phyloP scores from a whole-genome alignment of 176 grass and related monocot genomes.

The Hordeum vulgare region MorexV3_pseudomolecules_assembly NC_058524.1:547915104-547915603 shows the following conservation, averaged over 20 bases:
- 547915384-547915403: slow-evolving; percentile 56
- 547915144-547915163: slow-evolving; percentile 50
- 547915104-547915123: slow-evolving; percentile 95
- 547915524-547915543: background rate
- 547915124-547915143: slow-evolving; percentile 81
- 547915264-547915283: slow-evolving; percentile 73
- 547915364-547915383: slow-evolving; percentile 55
- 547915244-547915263: slow-evolving; percentile 90
- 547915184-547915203: slow-evolving; percentile 67
- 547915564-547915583: background rate
- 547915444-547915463: slow-evolving; percentile 16
- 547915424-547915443: slow-evolving; percentile 70
- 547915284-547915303: slow-evolving; percentile 10
- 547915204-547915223: slow-evolving; percentile 92
- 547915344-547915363: slow-evolving; percentile 42
- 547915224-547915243: slow-evolving; percentile 82
- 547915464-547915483: background rate
- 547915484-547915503: background rate
- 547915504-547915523: background rate
- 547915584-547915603: background rate
- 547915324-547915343: background rate
- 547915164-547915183: slow-evolving; percentile 65
- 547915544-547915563: background rate
- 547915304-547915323: slow-evolving; percentile 31
- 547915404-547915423: slow-evolving; percentile 39